Evolutionary conservation across 2,329 filamentous ascomycete species (phyloP).

Genomic region (Cladophialophora chaetospira): DNA sequence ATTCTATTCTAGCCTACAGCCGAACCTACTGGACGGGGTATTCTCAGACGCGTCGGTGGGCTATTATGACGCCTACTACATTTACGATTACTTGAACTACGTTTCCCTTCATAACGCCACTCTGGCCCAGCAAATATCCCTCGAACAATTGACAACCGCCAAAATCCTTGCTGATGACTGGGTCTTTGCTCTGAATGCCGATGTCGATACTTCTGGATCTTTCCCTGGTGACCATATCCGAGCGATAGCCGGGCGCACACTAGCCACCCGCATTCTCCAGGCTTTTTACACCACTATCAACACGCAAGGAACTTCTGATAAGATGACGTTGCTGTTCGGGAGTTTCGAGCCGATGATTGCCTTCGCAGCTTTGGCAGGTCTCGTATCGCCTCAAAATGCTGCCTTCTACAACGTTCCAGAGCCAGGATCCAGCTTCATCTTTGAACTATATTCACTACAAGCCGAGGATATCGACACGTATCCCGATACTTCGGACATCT

Average conservation of each 20-base stretch:
- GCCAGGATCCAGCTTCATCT: constrained; percentile 52
- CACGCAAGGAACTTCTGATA: constrained; percentile 41
- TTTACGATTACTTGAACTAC: constrained; percentile 61
- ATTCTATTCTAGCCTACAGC: constrained; percentile 53
- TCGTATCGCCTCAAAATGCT: constrained; percentile 42
- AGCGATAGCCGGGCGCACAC: constrained; percentile 47
- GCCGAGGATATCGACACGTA: constrained; percentile 40
- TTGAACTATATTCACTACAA: constrained; percentile 55
- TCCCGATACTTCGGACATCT: constrained; percentile 49
- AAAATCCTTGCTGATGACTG: constrained; percentile 51
- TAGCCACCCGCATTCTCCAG: constrained; percentile 43
- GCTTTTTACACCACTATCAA: constrained; percentile 44
- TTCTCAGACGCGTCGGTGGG: constrained; percentile 44
- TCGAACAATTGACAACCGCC: constrained; percentile 35
- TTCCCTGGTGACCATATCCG: constrained; percentile 36
- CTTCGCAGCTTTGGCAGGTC: constrained; percentile 49
- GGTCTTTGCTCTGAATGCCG: constrained; percentile 49
- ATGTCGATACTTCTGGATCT: constrained; percentile 24
- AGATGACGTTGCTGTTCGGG: constrained; percentile 54
- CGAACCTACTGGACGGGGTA: constrained; percentile 46
- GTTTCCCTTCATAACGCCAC: constrained; percentile 54
- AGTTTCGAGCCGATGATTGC: constrained; percentile 53
- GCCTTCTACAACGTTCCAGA: constrained; percentile 54
- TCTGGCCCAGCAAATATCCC: constrained; percentile 38
- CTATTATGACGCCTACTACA: constrained; percentile 55